A percentile compares a stretch with the other conserved stretches of the same genome.
Evolutionary conservation across 768 basidiomycete species (phyloP).

Genomic region (Saitozyma podzolica): DNA sequence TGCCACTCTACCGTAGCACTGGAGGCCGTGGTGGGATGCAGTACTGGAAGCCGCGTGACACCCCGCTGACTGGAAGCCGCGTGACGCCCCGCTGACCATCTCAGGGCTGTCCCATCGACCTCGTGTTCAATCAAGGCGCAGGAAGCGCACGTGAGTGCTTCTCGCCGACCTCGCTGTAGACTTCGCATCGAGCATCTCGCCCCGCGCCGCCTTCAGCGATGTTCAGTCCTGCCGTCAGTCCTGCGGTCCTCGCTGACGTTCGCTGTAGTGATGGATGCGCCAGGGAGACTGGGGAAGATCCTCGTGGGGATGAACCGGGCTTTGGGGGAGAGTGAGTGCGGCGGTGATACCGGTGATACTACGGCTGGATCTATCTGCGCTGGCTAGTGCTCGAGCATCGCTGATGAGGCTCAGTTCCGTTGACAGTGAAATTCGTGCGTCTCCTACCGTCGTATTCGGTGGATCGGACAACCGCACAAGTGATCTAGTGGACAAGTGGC

Average conservation of each 20-base stretch:
- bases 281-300: slow-evolving; percentile 79
- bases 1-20: no score
- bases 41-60: no score
- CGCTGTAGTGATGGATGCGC: slow-evolving; percentile 74
- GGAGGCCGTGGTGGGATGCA: no score
- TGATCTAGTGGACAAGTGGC: no score
- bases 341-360: not conserved
- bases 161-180: no score
- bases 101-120: slow-evolving; percentile 94
- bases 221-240: not conserved
- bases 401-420: slow-evolving; percentile 59
- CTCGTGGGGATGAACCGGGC: slow-evolving; percentile 87
- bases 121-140: slow-evolving; percentile 87
- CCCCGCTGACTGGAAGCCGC: no score
- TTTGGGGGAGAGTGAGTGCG: slow-evolving; percentile 65
- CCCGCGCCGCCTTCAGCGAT: no score
- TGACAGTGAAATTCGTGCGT: slow-evolving; percentile 57
- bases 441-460: no score
- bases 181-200: no score
- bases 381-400: not conserved
- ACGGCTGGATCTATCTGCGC: not conserved
- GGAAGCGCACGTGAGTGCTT: slow-evolving; percentile 75
- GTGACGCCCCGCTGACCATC: no score
- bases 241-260: slow-evolving; percentile 4
- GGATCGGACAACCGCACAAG: no score